Evolutionary conservation across 306 rosid species (phyloP), one percentile per base, ranked within the genome.

Genomic region (Cucurbita argyrosperma): DNA sequence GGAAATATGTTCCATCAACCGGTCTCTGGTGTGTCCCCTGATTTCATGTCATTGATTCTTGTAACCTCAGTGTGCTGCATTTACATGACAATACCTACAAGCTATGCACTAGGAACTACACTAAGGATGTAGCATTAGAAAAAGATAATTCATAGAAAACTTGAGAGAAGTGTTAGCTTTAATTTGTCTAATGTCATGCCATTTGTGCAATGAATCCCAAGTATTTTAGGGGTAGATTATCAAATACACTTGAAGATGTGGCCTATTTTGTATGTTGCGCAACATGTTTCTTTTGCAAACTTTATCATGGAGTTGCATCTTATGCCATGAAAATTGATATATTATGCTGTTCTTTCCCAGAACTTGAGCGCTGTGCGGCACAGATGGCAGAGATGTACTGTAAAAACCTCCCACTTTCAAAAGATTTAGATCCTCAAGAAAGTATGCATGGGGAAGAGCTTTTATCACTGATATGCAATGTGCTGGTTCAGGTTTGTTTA

Each of bases 371-470:
- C 47, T 84, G 82, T 76, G 89, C 88, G 74, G 84, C 83, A 74
- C 92, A 89, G 79, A 90, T 91, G 96, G 85, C 82, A 64, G 89
- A 91, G 71, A 74, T 90, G 84, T 91, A 87, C 77, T 87, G 92
- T 87, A 84, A 87, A 84, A 84, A 79, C 82, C 96, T 95, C 82
- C 82, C 89, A 57, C 96, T 95, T 74, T 95, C 97, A 23, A 91
- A 85, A 78, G 96, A 86, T 79, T 80, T 91, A 87, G 97, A 95
- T 88, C 89, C 91, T 38, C 99, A 91, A 82, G 99, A 95, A 85
- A 77, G 80, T 71, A 84, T 86, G 90, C 85, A 89, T 66, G 97
- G 96, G n/a, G 97, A 91, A 82, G 99, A 95, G 84, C 88, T 91
- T 73, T 87, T 95, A 63, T 83, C 96, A 74, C 74, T 91, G 81